phyloP scores from a whole-genome alignment of 1,139 yeast species.

The Pneumocystis canis region DNA sequence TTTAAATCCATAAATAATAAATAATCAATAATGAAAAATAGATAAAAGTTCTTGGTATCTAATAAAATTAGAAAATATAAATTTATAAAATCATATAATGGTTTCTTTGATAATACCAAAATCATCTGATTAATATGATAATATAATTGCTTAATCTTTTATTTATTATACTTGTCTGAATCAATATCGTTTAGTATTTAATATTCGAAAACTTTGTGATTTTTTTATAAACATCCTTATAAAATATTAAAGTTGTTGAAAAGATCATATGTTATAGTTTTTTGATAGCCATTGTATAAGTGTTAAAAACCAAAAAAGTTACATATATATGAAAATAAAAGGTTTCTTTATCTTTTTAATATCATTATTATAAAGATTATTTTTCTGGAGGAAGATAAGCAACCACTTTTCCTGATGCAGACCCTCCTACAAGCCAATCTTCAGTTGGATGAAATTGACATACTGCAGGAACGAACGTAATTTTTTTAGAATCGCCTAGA shows the following conservation, averaged over 20 bases:
- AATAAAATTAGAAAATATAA: neutral
- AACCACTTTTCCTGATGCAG: no score
- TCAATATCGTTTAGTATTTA: neutral
- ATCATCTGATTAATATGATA: neutral
- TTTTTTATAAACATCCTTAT: neutral
- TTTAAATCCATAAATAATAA: no score
- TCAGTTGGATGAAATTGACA: constrained; percentile 64
- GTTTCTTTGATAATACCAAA: neutral
- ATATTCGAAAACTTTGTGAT: neutral
- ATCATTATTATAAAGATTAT: neutral
- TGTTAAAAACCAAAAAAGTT: no score
- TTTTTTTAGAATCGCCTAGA: constrained; percentile 35
- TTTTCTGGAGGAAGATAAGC: constrained; percentile 8
- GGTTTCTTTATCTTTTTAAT: neutral
- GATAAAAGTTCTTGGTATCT: neutral
- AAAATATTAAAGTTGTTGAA: no score
- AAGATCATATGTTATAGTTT: no score
- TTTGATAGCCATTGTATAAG: no score
- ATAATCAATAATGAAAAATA: no score
- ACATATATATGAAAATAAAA: no score
- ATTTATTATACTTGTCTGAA: neutral
- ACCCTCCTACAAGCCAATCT: constrained; percentile 87
- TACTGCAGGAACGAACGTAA: constrained; percentile 90
- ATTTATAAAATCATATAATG: neutral
- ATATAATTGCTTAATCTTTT: neutral